Conservation (phyloP, 192 early-diverging fungal species). For the Coemansia sp. region DNA sequence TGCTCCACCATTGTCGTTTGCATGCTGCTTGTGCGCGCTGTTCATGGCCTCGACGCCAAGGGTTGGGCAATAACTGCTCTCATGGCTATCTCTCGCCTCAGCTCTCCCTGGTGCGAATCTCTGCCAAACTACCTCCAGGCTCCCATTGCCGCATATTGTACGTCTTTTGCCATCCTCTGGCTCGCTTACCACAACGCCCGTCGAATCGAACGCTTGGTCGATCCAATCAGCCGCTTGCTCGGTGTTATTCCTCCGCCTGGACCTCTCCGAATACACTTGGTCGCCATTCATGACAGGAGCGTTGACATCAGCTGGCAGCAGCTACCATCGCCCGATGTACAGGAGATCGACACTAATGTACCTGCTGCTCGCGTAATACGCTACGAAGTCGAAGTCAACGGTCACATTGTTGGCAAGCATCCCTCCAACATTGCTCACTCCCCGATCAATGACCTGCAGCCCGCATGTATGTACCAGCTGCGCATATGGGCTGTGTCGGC, state of each 20-base stretch:
- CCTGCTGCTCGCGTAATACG: slow-evolving; percentile 20
- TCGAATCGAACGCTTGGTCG: slow-evolving; percentile 41
- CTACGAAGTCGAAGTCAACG: slow-evolving; percentile 51
- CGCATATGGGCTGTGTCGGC: slow-evolving; percentile 46
- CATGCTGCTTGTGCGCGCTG: slow-evolving; percentile 50
- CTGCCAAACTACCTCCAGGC: slow-evolving; percentile 50
- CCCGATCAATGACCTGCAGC: slow-evolving; percentile 25
- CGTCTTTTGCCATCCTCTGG: slow-evolving; percentile 54
- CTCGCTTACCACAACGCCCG: slow-evolving; percentile 44
- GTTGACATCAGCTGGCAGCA: slow-evolving; percentile 14
- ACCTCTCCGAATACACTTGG: slow-evolving; percentile 32
- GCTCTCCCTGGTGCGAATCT: slow-evolving; percentile 49
- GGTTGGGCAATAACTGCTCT: slow-evolving; percentile 46
- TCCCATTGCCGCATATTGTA: slow-evolving; percentile 51
- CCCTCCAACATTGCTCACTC: slow-evolving; percentile 9
- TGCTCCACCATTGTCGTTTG: slow-evolving; percentile 53
- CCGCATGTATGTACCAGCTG: slow-evolving; percentile 38
- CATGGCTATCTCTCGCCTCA: slow-evolving; percentile 40
- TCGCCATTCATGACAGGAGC: slow-evolving; percentile 34
- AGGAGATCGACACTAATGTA: neutral
- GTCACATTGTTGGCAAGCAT: slow-evolving; percentile 33
- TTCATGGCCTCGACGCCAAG: slow-evolving; percentile 49
- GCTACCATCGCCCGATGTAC: neutral
- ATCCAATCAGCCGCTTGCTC: slow-evolving; percentile 38
- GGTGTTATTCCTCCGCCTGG: slow-evolving; percentile 41